These are phyloP conservation scores for Ceratonia siliqua DNA, from an alignment of 306 rosid genomes.

Conservation along the genomic window DNA sequence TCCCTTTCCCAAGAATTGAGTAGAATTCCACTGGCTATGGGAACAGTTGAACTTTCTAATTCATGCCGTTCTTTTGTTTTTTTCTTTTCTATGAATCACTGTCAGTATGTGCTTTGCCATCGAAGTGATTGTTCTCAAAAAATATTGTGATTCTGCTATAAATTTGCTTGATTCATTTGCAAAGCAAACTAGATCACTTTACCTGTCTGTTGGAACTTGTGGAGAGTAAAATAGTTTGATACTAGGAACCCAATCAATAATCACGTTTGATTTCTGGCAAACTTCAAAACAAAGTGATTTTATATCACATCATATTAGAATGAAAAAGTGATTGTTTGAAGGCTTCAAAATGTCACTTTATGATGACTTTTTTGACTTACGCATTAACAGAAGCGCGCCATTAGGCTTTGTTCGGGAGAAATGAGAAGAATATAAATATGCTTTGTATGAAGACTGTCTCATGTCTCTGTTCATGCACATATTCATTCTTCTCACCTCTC, in stretches of 20 bases:
- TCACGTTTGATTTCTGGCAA: background rate
- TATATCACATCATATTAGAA: background rate
- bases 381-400: background rate
- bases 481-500: background rate
- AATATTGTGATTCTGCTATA: background rate
- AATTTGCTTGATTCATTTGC: background rate
- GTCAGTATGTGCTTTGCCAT: background rate
- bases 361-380: background rate
- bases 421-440: background rate
- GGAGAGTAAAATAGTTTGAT: background rate
- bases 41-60: too few species aligned
- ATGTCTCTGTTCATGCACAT: background rate
- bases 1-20: too few species aligned
- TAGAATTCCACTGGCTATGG: too few species aligned
- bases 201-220: background rate
- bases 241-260: background rate
- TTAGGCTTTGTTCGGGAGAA: background rate
- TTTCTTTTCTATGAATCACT: too few species aligned
- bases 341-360: background rate
- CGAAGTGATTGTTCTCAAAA: background rate
- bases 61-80: too few species aligned
- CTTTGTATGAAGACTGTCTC: background rate
- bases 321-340: background rate
- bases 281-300: background rate
- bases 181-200: background rate